These are phyloP conservation scores for Umbilicus rupestris DNA, from an alignment of 164 flowering plant species.

Conservation along the genomic window DNA sequence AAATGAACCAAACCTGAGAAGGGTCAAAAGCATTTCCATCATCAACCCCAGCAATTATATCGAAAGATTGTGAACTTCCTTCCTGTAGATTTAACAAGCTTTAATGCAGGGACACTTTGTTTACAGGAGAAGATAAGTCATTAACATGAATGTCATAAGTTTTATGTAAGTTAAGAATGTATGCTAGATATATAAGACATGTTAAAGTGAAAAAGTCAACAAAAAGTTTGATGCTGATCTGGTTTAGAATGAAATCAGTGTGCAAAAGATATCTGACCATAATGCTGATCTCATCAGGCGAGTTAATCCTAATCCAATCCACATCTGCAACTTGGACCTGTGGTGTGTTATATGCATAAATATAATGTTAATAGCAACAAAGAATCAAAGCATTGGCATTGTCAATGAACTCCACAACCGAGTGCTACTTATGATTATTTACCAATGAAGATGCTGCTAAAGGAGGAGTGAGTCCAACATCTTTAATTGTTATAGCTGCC, in stretches of 20 bases:
- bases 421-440: slow-evolving; percentile 7
- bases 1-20: slow-evolving; percentile 52
- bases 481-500: slow-evolving; percentile 62
- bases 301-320: slow-evolving; percentile 77
- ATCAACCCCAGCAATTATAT: slow-evolving; percentile 49
- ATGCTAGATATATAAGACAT: no score
- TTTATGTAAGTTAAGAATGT: no score
- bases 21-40: slow-evolving; percentile 68
- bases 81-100: slow-evolving; percentile 34
- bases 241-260: neutral
- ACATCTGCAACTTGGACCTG: slow-evolving; percentile 86
- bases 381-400: neutral
- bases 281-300: slow-evolving; percentile 59
- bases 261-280: slow-evolving; percentile 29
- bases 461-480: slow-evolving; percentile 69
- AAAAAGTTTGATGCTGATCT: neutral
- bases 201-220: neutral
- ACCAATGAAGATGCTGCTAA: slow-evolving; percentile 63
- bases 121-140: neutral
- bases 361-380: neutral
- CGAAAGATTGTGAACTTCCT: slow-evolving; percentile 41
- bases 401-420: neutral
- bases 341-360: neutral
- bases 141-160: neutral
- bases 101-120: neutral